A percentile compares a stretch with the other conserved stretches of the same genome.
Evolutionary conservation across 805 yeast species (phyloP).

Genomic region (Ogataea saltuana): DNA sequence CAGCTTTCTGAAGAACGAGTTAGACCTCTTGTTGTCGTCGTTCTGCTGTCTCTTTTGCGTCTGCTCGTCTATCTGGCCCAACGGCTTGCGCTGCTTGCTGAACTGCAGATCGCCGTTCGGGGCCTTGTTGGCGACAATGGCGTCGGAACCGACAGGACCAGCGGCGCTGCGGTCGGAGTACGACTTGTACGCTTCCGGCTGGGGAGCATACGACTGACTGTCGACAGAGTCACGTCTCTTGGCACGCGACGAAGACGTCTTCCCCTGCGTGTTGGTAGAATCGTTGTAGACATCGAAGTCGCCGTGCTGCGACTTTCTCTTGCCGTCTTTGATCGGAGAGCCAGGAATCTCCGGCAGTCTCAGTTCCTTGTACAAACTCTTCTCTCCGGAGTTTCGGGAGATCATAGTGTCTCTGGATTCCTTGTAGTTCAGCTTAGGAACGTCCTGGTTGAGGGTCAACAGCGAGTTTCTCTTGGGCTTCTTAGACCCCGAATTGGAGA

Average conservation of each 20-base stretch:
- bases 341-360: slow-evolving; percentile 50
- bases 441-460: slow-evolving; percentile 19
- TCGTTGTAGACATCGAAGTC: slow-evolving; percentile 30
- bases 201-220: neutral
- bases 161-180: no score
- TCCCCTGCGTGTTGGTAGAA: no score
- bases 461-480: slow-evolving; percentile 35
- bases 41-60: slow-evolving; percentile 15
- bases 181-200: neutral
- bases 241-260: no score
- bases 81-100: slow-evolving; percentile 27
- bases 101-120: slow-evolving; percentile 18
- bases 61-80: slow-evolving; percentile 27
- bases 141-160: no score
- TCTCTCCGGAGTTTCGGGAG: slow-evolving; percentile 38
- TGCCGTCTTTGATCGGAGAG: slow-evolving; percentile 37
- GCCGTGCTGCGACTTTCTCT: slow-evolving; percentile 23
- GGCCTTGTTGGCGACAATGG: slow-evolving; percentile 15
- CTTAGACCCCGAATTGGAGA: slow-evolving; percentile 19
- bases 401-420: slow-evolving; percentile 44
- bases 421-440: slow-evolving; percentile 27
- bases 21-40: slow-evolving; percentile 22
- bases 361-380: slow-evolving; percentile 45
- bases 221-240: no score
- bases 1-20: slow-evolving; percentile 45